Evolutionary conservation across 2,329 filamentous ascomycete genomes (phyloP).

Genomic region (Arthrinium phaeospermum): DNA sequence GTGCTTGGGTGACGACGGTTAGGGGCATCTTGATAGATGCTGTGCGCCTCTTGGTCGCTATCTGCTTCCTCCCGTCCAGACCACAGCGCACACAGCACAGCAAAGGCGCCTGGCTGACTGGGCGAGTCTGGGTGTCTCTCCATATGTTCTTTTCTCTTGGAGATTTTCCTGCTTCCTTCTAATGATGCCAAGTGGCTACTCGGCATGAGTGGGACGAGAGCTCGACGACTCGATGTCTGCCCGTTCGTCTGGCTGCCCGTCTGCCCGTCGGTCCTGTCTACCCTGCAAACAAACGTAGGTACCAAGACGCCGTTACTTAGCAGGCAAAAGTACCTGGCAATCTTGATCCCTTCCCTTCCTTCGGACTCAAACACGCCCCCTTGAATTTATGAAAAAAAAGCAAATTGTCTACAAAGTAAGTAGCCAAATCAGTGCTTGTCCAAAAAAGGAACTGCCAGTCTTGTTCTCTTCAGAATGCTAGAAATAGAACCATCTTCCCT

Average conservation of each 20-base stretch:
- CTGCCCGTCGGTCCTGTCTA: neutral
- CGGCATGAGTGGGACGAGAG: constrained; percentile 22
- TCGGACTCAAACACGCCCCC: constrained; percentile 15
- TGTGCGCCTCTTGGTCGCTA: constrained; percentile 18
- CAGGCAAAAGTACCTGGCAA: neutral
- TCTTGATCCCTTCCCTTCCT: constrained; percentile 1
- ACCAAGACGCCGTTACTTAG: neutral
- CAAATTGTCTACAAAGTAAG: constrained; percentile 6
- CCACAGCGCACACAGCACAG: neutral
- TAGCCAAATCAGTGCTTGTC: neutral
- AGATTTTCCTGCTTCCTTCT: neutral
- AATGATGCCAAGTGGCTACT: constrained; percentile 20
- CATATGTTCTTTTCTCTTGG: neutral
- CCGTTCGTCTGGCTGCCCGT: neutral
- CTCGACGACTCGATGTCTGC: constrained; percentile 9
- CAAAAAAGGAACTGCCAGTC: constrained; percentile 13
- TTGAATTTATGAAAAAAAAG: constrained; percentile 14
- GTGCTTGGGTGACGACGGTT: constrained; percentile 23
- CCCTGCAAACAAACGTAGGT: neutral
- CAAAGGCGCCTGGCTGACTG: neutral
- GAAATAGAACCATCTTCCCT: constrained; percentile 24
- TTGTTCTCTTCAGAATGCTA: neutral
- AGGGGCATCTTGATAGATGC: constrained; percentile 14
- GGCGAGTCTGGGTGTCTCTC: neutral
- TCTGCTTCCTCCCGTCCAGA: constrained; percentile 15